Conservation (phyloP, 2,329 filamentous ascomycete species). For the Neonectria sp. region DNA sequence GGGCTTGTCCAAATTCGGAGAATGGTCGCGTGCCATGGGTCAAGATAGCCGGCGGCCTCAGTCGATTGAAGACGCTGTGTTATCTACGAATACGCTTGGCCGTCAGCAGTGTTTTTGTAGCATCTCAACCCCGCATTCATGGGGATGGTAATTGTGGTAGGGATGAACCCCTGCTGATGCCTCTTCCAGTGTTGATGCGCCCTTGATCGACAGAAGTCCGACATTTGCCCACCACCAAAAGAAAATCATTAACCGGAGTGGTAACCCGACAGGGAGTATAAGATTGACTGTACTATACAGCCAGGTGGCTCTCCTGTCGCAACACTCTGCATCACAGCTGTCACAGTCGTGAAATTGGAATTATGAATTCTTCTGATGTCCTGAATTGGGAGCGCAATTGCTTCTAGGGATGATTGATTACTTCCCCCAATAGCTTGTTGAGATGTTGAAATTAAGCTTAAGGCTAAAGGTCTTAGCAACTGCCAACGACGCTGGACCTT, state of each 20-base stretch:
- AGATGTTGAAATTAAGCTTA: background rate
- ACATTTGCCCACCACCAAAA: background rate
- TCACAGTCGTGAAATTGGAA: background rate
- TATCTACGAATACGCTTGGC: background rate
- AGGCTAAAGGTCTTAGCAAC: too few relatives aligned
- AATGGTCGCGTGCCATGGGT: conserved; percentile 22
- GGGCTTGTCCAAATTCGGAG: background rate
- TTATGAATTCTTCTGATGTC: background rate
- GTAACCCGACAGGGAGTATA: background rate
- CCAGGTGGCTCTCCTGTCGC: background rate
- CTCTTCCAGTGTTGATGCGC: too few relatives aligned
- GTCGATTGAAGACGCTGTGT: background rate
- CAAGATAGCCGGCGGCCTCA: conserved; percentile 25
- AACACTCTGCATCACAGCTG: background rate
- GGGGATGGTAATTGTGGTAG: background rate
- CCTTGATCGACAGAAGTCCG: background rate
- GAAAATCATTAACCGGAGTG: background rate
- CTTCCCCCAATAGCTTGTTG: background rate
- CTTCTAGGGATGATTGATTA: too few relatives aligned
- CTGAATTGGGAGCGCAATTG: background rate
- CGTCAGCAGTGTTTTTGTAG: background rate
- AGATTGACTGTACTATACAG: background rate
- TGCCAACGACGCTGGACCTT: too few relatives aligned
- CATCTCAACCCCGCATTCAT: background rate
- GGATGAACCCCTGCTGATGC: background rate